These are phyloP conservation scores for Boletus fagicola DNA, from an alignment of 768 basidiomycete genomes.

Conservation along the genomic window DNA sequence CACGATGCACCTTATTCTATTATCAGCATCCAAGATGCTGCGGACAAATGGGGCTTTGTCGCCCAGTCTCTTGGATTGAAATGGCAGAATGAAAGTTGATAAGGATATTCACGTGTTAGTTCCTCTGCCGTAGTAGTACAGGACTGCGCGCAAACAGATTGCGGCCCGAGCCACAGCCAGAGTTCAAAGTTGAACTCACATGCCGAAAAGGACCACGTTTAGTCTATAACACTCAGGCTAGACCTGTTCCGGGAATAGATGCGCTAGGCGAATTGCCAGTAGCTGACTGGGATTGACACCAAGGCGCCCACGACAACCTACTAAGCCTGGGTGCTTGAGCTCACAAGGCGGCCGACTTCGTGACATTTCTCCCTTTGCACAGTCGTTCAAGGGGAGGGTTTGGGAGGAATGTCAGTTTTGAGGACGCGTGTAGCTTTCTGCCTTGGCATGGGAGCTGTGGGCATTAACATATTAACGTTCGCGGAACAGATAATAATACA, in stretches of 20 bases:
- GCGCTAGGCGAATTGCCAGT: neutral
- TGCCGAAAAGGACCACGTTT: constrained; percentile 1
- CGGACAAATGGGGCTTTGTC: constrained; percentile 77
- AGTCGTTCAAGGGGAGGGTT: constrained; percentile 6
- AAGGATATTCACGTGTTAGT: neutral
- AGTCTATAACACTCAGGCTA: neutral
- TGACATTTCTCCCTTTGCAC: neutral
- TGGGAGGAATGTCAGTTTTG: constrained; percentile 68
- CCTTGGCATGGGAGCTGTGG: constrained; percentile 82
- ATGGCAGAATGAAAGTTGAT: constrained; percentile 28
- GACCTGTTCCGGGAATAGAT: neutral
- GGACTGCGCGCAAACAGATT: neutral
- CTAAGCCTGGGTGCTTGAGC: neutral
- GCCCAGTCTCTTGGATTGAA: constrained; percentile 60
- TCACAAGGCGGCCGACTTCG: neutral
- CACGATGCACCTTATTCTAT: neutral
- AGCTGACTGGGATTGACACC: neutral
- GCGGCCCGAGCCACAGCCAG: neutral
- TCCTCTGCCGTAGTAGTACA: neutral
- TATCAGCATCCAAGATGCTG: constrained; percentile 67
- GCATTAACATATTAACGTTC: constrained; percentile 10
- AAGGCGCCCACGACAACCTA: neutral
- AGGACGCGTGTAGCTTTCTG: constrained; percentile 82
- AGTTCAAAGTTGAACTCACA: neutral
- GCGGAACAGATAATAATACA: constrained; percentile 3